phyloP scores from a whole-genome alignment of 2,329 filamentous ascomycete species.

The Phaeosphaeriaceae sp. region DNA sequence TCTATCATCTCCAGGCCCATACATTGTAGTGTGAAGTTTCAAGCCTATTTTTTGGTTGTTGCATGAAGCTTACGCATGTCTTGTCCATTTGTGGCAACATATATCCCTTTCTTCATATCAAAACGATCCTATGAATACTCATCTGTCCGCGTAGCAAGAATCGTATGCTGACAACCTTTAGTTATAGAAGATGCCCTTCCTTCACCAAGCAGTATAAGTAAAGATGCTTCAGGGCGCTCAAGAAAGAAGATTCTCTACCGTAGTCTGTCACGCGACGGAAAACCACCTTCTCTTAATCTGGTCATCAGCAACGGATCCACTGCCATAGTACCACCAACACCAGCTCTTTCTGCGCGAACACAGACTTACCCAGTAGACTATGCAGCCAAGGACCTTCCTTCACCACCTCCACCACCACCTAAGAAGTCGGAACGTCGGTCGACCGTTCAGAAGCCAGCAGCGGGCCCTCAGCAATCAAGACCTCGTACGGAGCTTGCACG shows the following conservation, averaged over 20 bases:
- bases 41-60: no score
- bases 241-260: conserved; percentile 37
- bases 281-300: conserved; percentile 44
- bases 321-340: conserved; percentile 36
- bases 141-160: not conserved
- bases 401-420: conserved; percentile 45
- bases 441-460: conserved; percentile 15
- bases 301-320: conserved; percentile 48
- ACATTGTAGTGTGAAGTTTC: no score
- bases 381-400: conserved; percentile 39
- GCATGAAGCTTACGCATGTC: no score
- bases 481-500: conserved; percentile 23
- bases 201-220: conserved; percentile 18
- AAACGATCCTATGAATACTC: not conserved
- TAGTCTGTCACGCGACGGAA: conserved; percentile 42
- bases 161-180: conserved; percentile 11
- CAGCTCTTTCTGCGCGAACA: conserved; percentile 18
- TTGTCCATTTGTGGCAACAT: no score
- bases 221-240: conserved; percentile 27
- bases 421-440: conserved; percentile 38
- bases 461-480: conserved; percentile 34
- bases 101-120: no score
- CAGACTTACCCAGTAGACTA: conserved; percentile 14
- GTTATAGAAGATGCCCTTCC: conserved; percentile 19
- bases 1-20: no score